These are phyloP conservation scores for Orbilia brochopaga DNA, from an alignment of 2,329 filamentous ascomycete genomes.

Conservation along the genomic window DNA sequence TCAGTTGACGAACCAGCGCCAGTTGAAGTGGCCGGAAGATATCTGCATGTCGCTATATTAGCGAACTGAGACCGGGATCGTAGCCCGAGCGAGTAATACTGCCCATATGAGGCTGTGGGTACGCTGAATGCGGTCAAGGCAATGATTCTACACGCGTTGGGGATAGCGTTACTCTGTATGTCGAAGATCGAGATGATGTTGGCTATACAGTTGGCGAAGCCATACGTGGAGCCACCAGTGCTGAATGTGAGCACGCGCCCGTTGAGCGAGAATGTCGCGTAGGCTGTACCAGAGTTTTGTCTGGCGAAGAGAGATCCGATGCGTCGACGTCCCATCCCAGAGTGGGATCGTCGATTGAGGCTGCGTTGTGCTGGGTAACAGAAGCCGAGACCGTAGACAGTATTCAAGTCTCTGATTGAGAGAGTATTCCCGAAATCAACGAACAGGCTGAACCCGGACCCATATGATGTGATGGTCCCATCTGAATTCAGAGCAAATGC, in stretches of 20 bases:
- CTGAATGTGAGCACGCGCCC: slow-evolving; percentile 10
- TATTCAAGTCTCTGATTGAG: slow-evolving; percentile 13
- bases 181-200: slow-evolving; percentile 25
- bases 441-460: slow-evolving; percentile 34
- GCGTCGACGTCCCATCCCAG: no score
- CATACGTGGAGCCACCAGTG: slow-evolving; percentile 6
- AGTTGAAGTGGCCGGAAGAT: slow-evolving; percentile 6
- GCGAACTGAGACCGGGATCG: slow-evolving; percentile 5
- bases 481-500: slow-evolving; percentile 37
- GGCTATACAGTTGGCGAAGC: slow-evolving; percentile 26
- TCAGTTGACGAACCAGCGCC: slow-evolving; percentile 7
- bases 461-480: slow-evolving; percentile 25
- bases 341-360: not conserved
- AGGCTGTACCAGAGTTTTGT: not conserved
- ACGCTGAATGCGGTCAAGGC: slow-evolving; percentile 28
- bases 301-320: not conserved
- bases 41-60: slow-evolving; percentile 16
- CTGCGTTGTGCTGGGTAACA: slow-evolving; percentile 12
- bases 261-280: slow-evolving; percentile 9
- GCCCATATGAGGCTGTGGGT: slow-evolving; percentile 21
- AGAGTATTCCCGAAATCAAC: slow-evolving; percentile 25
- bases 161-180: slow-evolving; percentile 14
- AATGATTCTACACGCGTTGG: slow-evolving; percentile 11
- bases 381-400: slow-evolving; percentile 18
- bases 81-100: slow-evolving; percentile 28